These are phyloP conservation scores for Fusarium incarnatum DNA, from an alignment of 2,329 filamentous ascomycete species.

Conservation along the genomic window DNA sequence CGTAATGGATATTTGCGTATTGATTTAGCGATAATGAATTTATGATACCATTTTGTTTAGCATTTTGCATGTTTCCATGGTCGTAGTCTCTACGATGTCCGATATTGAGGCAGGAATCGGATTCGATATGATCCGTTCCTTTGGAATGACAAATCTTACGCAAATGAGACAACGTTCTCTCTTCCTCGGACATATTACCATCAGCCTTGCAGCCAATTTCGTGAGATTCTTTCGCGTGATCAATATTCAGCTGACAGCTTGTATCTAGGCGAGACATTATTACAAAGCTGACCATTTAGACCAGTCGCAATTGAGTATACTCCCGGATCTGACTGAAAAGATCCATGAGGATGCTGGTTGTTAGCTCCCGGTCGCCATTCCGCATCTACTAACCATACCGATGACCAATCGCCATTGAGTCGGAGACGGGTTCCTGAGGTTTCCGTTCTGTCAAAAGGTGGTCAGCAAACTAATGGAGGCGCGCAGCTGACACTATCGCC, in stretches of 20 bases:
- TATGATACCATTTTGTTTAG: not conserved
- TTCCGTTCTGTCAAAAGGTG: not conserved
- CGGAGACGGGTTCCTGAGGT: not conserved
- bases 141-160: not conserved
- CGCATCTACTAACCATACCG: too few species aligned
- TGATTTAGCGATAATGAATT: conserved; percentile 3
- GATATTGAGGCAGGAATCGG: not conserved
- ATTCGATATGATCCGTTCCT: not conserved
- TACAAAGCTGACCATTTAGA: not conserved
- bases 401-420: not conserved
- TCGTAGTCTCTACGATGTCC: accelerated
- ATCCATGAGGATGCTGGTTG: too few species aligned
- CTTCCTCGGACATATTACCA: not conserved
- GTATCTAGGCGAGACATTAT: not conserved
- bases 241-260: not conserved
- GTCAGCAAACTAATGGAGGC: not conserved
- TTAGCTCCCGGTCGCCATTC: too few species aligned
- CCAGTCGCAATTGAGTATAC: not conserved
- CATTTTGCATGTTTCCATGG: too few species aligned
- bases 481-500: not conserved
- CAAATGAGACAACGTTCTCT: not conserved
- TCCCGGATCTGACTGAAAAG: too few species aligned
- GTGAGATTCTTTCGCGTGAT: not conserved
- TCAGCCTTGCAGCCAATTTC: accelerated
- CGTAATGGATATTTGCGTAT: not conserved